Conservation (phyloP, 2,329 filamentous ascomycete species). For the Cytospora mali region DNA sequence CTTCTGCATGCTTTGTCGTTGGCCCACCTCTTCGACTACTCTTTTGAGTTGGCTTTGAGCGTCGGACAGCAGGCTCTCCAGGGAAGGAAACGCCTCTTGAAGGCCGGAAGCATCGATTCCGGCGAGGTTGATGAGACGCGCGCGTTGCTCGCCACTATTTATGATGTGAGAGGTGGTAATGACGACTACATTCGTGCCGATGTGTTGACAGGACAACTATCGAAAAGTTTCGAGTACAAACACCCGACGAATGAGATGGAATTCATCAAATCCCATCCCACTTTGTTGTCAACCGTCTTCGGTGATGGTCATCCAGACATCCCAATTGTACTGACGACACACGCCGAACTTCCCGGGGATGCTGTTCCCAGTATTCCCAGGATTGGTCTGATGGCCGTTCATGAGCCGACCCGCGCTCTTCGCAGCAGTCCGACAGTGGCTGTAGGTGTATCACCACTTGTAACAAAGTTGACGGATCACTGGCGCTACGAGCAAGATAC, state of each 20-base stretch:
- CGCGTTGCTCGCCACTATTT: constrained; percentile 33
- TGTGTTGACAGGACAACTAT: constrained; percentile 30
- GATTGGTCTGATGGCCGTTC: not conserved
- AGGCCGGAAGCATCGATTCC: constrained; percentile 16
- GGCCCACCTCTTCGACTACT: constrained; percentile 31
- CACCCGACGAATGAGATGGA: constrained; percentile 11
- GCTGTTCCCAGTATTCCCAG: too few species aligned
- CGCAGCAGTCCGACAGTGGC: not conserved
- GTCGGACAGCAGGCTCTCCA: constrained; percentile 31
- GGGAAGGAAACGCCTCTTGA: constrained; percentile 32
- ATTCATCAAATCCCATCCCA: constrained; percentile 11
- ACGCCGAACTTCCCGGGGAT: not conserved
- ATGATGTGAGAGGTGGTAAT: constrained; percentile 25
- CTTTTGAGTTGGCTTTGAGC: constrained; percentile 32
- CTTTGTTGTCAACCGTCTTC: not conserved
- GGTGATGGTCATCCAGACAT: not conserved
- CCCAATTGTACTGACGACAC: not conserved
- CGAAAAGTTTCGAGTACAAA: constrained; percentile 8
- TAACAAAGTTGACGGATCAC: constrained; percentile 5
- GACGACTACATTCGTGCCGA: constrained; percentile 34
- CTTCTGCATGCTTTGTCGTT: constrained; percentile 33
- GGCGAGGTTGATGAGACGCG: constrained; percentile 31
- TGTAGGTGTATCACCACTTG: not conserved
- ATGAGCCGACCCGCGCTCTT: not conserved
- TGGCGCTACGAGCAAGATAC: constrained; percentile 4